These are phyloP conservation scores for Magnaporthiopsis rhizophila DNA, from an alignment of 2,329 filamentous ascomycete genomes.

Conservation along the genomic window DNA sequence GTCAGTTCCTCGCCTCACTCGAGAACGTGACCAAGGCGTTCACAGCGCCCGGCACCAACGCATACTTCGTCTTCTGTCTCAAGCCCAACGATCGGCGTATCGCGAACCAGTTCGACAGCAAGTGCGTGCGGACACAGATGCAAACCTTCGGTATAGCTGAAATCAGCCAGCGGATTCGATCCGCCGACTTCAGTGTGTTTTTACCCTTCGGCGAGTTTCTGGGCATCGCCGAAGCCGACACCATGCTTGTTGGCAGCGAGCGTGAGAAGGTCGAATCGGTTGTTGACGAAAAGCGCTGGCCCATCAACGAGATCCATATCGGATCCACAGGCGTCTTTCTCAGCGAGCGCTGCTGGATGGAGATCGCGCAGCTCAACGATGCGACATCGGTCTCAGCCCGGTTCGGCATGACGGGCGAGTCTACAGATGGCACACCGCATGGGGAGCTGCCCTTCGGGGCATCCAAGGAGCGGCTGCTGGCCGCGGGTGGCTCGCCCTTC, in stretches of 20 bases:
- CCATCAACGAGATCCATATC: slow-evolving; percentile 79
- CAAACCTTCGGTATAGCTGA: slow-evolving; percentile 95
- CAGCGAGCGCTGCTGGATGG: slow-evolving; percentile 92
- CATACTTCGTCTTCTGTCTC: slow-evolving; percentile 93
- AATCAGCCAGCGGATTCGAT: slow-evolving; percentile 86
- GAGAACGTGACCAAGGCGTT: slow-evolving; percentile 88
- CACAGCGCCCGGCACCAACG: slow-evolving; percentile 73
- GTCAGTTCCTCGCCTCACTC: slow-evolving; percentile 81
- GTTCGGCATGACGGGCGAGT: slow-evolving; percentile 50
- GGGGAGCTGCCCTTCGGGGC: slow-evolving; percentile 49
- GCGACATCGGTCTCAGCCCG: slow-evolving; percentile 43
- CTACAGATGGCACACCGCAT: slow-evolving; percentile 53
- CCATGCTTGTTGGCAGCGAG: slow-evolving; percentile 82
- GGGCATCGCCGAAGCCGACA: slow-evolving; percentile 76
- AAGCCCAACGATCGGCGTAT: slow-evolving; percentile 97
- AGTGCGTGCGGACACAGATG: slow-evolving; percentile 89
- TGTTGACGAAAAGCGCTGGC: slow-evolving; percentile 90
- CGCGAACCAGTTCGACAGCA: slow-evolving; percentile 98
- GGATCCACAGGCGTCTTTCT: slow-evolving; percentile 92
- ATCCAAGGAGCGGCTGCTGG: slow-evolving; percentile 52
- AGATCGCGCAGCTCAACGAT: slow-evolving; percentile 70
- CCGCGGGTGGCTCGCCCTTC: slow-evolving; percentile 29
- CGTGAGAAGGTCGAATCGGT: slow-evolving; percentile 84
- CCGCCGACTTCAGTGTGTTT: slow-evolving; percentile 93
- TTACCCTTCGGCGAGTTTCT: slow-evolving; percentile 94